Evolutionary conservation across 495 filamentous ascomycete species (phyloP).

Genomic region (Lentithecium fluviatile): DNA sequence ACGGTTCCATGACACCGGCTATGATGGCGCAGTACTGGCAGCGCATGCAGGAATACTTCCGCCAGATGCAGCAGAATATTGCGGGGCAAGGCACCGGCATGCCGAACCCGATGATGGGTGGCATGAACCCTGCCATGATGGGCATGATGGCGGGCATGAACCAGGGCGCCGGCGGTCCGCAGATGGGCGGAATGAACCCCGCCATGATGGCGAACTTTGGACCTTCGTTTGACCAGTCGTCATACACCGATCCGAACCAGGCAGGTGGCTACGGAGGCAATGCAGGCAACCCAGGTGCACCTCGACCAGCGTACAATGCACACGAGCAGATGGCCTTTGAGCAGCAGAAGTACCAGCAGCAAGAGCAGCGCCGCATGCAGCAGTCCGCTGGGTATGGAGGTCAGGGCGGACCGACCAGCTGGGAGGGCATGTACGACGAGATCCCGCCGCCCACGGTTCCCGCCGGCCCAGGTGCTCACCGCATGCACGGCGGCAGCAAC

Average conservation of each 20-base stretch:
- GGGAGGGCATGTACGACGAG: conserved; percentile 99
- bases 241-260: conserved; percentile 39
- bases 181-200: conserved; percentile 58
- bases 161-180: conserved; percentile 49
- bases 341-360: conserved; percentile 82
- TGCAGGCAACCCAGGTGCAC: conserved; percentile 2
- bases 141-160: conserved; percentile 55
- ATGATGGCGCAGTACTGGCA: conserved; percentile 98
- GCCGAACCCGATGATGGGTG: conserved; percentile 48
- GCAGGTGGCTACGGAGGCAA: conserved; percentile 16
- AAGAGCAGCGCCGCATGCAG: conserved; percentile 53
- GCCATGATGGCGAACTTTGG: conserved; percentile 84
- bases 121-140: conserved; percentile 78
- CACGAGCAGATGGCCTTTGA: conserved; percentile 80
- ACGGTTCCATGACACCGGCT: conserved; percentile 76
- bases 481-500: conserved; percentile 40
- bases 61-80: conserved; percentile 81
- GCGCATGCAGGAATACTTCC: conserved; percentile 94
- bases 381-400: conserved; percentile 38
- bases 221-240: conserved; percentile 57
- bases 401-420: conserved; percentile 67
- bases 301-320: conserved; percentile 54
- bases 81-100: conserved; percentile 47
- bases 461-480: conserved; percentile 53
- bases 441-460: conserved; percentile 78